Evolutionary conservation across 441 rosid genomes (phyloP).

Genomic region (California macrophylla): DNA sequence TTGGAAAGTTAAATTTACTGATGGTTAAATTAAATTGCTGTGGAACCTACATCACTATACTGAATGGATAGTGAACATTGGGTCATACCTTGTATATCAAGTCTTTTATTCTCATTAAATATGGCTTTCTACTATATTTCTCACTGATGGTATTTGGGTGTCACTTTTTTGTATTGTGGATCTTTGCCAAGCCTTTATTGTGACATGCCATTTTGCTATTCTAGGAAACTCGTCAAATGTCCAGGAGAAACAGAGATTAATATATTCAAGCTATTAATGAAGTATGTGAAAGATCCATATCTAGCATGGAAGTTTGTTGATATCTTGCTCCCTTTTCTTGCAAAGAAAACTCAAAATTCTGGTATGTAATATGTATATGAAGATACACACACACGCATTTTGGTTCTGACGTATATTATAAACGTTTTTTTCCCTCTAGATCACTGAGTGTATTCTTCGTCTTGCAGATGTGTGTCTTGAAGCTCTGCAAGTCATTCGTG

Average conservation of each 20-base stretch:
- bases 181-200: conserved; percentile 3
- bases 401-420: conserved; percentile 5
- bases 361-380: conserved; percentile 42
- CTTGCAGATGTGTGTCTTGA: conserved; percentile 51
- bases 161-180: background rate
- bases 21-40: background rate
- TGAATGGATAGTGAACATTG: background rate
- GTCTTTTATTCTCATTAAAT: background rate
- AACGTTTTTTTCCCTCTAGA: conserved; percentile 18
- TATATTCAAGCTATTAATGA: conserved; percentile 63
- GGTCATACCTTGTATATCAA: background rate
- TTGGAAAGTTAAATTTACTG: background rate
- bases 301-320: conserved; percentile 54
- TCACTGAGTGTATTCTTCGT: conserved; percentile 16
- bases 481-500: conserved; percentile 53
- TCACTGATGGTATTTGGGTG: background rate
- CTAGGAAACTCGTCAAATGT: conserved; percentile 62
- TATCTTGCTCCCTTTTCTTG: conserved; percentile 56
- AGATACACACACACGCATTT: background rate
- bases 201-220: conserved; percentile 18
- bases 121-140: background rate
- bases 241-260: conserved; percentile 50
- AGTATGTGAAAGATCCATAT: conserved; percentile 42
- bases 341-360: conserved; percentile 41
- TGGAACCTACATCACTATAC: background rate